Conservation (phyloP, 108 stramenopile genomes). For the Seminavis robusta region DNA sequence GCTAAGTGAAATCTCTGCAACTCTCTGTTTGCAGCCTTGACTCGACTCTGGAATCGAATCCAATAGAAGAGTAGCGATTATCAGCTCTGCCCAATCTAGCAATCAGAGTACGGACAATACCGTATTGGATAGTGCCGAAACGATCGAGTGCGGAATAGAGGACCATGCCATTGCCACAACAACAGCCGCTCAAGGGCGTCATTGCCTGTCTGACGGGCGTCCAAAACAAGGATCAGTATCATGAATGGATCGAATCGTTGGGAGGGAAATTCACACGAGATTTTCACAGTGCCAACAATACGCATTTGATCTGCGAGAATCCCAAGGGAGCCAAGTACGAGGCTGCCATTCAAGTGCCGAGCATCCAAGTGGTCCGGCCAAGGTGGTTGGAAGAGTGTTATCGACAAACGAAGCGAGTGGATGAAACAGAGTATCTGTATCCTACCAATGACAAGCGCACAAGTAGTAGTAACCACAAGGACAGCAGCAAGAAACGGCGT, state of each 20-base stretch:
- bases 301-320: slow-evolving; percentile 40
- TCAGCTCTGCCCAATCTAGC: too few species aligned
- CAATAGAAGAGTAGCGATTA: too few species aligned
- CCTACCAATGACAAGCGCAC: not conserved
- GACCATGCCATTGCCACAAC: too few species aligned
- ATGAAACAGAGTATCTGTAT: slow-evolving; percentile 11
- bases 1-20: too few species aligned
- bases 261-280: slow-evolving; percentile 50
- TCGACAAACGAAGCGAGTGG: slow-evolving; percentile 8
- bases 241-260: slow-evolving; percentile 21
- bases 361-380: slow-evolving; percentile 35
- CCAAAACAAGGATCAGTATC: slow-evolving; percentile 27
- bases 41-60: too few species aligned
- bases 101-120: too few species aligned
- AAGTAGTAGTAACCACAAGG: not conserved
- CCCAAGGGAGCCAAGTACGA: slow-evolving; percentile 47
- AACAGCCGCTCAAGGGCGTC: slow-evolving; percentile 26
- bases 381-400: slow-evolving; percentile 31
- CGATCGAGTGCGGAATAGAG: too few species aligned
- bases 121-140: too few species aligned
- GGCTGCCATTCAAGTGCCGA: slow-evolving; percentile 1
- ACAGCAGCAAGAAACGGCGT: not conserved
- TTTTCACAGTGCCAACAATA: slow-evolving; percentile 32
- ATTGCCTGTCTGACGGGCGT: slow-evolving; percentile 43
- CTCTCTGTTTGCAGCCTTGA: too few species aligned